These are phyloP conservation scores for Diplodia sapinea DNA, from an alignment of 2,329 filamentous ascomycete species.

Conservation along the genomic window DNA sequence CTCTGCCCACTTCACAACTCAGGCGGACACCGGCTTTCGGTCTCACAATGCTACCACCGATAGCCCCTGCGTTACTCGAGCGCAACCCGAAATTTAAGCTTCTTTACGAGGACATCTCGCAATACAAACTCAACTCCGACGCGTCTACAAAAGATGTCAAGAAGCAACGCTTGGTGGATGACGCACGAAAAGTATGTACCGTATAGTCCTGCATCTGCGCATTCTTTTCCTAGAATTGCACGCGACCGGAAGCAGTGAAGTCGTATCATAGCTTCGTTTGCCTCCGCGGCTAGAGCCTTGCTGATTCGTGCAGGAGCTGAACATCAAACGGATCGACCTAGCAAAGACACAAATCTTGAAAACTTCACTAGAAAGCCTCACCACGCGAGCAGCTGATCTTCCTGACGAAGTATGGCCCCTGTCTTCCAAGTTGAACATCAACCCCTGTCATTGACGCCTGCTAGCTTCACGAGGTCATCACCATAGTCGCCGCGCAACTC, in stretches of 20 bases:
- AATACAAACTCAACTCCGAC: conserved; percentile 51
- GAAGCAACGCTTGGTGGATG: conserved; percentile 51
- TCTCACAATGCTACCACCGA: conserved; percentile 49
- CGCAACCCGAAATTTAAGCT: conserved; percentile 53
- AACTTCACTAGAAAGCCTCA: conserved; percentile 44
- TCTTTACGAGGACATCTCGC: conserved; percentile 53
- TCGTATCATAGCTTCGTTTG: too few relatives aligned
- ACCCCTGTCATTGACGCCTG: background rate
- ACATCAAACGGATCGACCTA: conserved; percentile 42
- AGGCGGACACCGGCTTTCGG: background rate
- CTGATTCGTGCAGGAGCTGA: conserved; percentile 44
- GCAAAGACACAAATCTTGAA: conserved; percentile 45
- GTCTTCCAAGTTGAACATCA: background rate
- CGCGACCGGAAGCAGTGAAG: too few relatives aligned
- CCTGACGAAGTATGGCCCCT: conserved; percentile 46
- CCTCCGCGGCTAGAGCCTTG: background rate
- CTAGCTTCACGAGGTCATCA: conserved; percentile 46
- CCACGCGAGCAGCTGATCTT: conserved; percentile 45
- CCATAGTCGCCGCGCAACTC: conserved; percentile 50
- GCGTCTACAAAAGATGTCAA: conserved; percentile 52
- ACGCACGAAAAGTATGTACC: conserved; percentile 46
- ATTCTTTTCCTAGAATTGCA: too few relatives aligned
- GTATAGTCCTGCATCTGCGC: too few relatives aligned
- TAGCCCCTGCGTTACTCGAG: conserved; percentile 46
- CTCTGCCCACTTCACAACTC: background rate